Evolutionary conservation across 768 basidiomycete genomes (phyloP), one percentile per base, ranked within the genome.

Genomic region (Candolleomyces eurysporus): DNA sequence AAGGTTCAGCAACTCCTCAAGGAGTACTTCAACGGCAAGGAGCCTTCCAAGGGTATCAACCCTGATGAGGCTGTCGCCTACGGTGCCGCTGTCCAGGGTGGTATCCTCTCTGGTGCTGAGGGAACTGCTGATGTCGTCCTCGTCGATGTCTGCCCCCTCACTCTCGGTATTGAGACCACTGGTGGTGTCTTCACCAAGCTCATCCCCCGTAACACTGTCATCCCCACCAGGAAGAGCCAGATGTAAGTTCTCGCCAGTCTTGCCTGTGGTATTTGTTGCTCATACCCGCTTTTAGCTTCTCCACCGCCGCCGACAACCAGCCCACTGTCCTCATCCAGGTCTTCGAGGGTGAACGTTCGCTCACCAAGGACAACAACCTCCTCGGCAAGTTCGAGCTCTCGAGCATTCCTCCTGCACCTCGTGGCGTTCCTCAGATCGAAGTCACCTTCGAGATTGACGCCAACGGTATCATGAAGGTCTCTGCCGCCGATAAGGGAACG

Each of bases 31-130:
- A 89, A 85, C 66, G 91, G 94, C 73, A 97, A 92, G 82, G 96
- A 98, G 75, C 95, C 95, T 57, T 96, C 96, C 64, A 96, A 94
- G 84, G 91, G 92, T 66, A 99, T 98, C 81, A 98, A 99, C 84
- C 95, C 96, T 57, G 96, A 99, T 75, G 96, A 99, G 81, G 96
- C 96, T 64, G 96, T 99, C 67, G 95, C 96, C 50, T 98, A 97
- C 70, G 96, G 96, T 84, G 96, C 96, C 65, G 96, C 96, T 58
- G 94, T 98, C 66, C 96, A 99, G 78, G 96, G 93, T 77, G 96
- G 94, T 79, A 96, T 99, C 69, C 91, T 99, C 65, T 91, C 95
- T 52, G 96, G 96, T 64, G 94, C 94, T 69, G 90, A 92, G 72
- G 91, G 90, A 64, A 92, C 92, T 59, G 87, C 85, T 63, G 96